Evolutionary conservation across 768 basidiomycete genomes (phyloP).

Genomic region (Pleurotus pulmonarius): DNA sequence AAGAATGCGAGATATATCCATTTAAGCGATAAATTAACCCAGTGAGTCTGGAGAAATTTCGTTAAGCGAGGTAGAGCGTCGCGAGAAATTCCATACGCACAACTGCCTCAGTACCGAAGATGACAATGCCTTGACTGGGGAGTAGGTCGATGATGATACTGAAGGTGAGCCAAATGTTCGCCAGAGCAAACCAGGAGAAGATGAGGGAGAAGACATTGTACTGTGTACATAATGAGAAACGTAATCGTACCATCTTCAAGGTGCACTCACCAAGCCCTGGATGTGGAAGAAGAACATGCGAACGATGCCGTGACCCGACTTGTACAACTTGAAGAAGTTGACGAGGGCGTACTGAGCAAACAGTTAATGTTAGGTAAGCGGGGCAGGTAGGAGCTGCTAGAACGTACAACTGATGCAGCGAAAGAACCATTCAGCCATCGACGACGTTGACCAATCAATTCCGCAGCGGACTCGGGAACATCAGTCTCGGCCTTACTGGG

Average conservation of each 20-base stretch:
- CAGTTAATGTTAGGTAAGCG: neutral
- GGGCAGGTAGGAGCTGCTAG: neutral
- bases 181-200: constrained; percentile 92
- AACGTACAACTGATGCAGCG: constrained; percentile 80
- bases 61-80: too few relatives aligned
- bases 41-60: constrained; percentile 61
- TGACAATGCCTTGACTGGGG: constrained; percentile 43
- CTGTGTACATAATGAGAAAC: constrained; percentile 27
- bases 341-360: constrained; percentile 75
- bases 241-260: neutral
- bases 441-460: constrained; percentile 92
- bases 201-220: constrained; percentile 83
- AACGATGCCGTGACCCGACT: constrained; percentile 80
- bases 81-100: constrained; percentile 39
- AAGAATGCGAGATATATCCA: constrained; percentile 88
- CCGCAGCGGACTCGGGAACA: constrained; percentile 89
- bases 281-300: constrained; percentile 97
- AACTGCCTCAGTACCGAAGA: constrained; percentile 71
- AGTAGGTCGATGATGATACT: constrained; percentile 90
- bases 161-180: constrained; percentile 95
- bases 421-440: constrained; percentile 98
- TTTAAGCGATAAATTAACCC: constrained; percentile 79
- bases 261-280: constrained; percentile 54
- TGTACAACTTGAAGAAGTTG: constrained; percentile 88
- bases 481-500: constrained; percentile 95